Percentiles rank a stretch among this genome's conserved stretches.
These are phyloP conservation scores for Trametes cinnabarina DNA, from an alignment of 768 basidiomycete genomes.

Conservation along the genomic window DNA sequence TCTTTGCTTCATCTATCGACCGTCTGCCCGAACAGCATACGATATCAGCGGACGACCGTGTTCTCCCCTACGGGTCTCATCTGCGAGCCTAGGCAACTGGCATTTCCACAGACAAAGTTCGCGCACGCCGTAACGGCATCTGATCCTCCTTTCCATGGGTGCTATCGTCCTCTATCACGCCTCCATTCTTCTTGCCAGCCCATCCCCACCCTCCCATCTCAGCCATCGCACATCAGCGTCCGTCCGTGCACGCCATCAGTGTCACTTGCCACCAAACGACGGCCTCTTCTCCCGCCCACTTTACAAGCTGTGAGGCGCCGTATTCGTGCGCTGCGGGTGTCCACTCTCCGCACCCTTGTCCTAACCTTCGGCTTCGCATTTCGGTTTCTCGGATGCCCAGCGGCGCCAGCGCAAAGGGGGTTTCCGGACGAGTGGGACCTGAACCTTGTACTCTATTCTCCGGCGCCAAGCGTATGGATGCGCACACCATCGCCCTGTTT, in stretches of 20 bases:
- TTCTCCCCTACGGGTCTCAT: not conserved
- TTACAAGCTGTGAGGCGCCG: not conserved
- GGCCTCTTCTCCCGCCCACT: not conserved
- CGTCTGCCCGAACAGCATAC: not conserved
- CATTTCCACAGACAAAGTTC: not conserved
- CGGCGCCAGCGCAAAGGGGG: constrained; percentile 1
- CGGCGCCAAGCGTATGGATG: not conserved
- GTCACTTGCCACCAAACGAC: not conserved
- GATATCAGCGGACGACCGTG: too few species aligned
- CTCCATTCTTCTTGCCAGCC: not conserved
- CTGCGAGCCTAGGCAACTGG: not conserved
- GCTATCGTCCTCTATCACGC: not conserved
- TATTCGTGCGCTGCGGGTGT: not conserved
- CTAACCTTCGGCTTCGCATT: not conserved
- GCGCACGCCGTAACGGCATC: constrained; percentile 12
- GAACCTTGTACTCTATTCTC: constrained; percentile 18
- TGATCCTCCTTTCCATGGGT: constrained; percentile 1
- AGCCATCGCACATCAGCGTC: constrained; percentile 3
- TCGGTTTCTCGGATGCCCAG: not conserved
- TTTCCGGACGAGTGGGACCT: not conserved
- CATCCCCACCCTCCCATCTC: not conserved
- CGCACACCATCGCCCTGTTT: not conserved
- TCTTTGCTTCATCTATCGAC: not conserved
- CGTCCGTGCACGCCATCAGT: not conserved
- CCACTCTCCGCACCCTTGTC: constrained; percentile 6